These are phyloP conservation scores for Psilocybe azurescens DNA, from an alignment of 768 basidiomycete species.

Conservation along the genomic window DNA sequence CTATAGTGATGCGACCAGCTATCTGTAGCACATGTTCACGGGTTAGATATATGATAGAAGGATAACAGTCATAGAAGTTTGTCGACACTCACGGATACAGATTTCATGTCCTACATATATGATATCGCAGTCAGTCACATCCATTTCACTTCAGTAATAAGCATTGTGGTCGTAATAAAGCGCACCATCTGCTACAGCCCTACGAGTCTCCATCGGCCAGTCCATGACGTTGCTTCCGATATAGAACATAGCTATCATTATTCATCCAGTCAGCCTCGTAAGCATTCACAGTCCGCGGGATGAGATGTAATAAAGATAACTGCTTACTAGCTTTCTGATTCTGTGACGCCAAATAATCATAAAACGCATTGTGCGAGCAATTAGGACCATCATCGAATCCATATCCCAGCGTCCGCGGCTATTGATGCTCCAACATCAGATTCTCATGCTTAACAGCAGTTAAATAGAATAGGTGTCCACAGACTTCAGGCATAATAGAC, in stretches of 20 bases:
- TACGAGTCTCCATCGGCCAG: constrained; percentile 61
- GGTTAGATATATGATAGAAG: neutral
- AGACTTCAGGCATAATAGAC: constrained; percentile 52
- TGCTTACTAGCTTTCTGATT: constrained; percentile 64
- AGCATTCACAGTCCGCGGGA: neutral
- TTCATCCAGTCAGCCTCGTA: neutral
- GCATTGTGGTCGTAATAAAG: neutral
- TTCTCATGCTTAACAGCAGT: neutral
- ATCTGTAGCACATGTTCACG: constrained; percentile 33
- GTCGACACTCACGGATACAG: constrained; percentile 55
- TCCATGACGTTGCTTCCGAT: constrained; percentile 63
- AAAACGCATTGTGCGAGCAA: constrained; percentile 68
- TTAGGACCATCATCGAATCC: constrained; percentile 72
- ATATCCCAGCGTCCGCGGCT: constrained; percentile 63
- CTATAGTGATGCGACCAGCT: constrained; percentile 63
- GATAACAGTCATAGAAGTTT: neutral
- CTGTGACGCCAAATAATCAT: constrained; percentile 53
- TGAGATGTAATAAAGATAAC: neutral
- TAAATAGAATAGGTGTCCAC: neutral
- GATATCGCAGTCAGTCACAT: neutral
- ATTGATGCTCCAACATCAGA: neutral
- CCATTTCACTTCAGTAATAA: neutral
- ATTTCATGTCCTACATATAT: constrained; percentile 55
- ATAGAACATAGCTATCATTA: constrained; percentile 57
- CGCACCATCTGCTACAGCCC: constrained; percentile 55